Base-by-base conservation (phyloP, 306 rosid species). In the Cucumis sativus region DNA sequence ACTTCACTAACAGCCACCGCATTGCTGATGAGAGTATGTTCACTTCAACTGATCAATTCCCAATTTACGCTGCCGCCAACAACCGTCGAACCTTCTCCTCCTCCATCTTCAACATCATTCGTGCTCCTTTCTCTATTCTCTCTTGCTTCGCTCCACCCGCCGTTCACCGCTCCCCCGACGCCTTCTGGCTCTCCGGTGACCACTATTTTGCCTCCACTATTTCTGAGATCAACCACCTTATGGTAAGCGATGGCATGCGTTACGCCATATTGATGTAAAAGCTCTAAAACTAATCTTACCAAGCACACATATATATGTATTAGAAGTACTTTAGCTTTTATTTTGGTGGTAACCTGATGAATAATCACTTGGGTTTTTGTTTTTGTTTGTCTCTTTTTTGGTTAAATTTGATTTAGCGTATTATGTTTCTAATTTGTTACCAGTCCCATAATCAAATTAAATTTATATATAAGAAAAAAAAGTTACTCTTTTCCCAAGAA, bases 221-320 rank as follows among this genome's bases (percentile, higher is more conserved):
- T 6, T 90, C 98, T 39, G 97, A 95, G 49, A 88, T 91, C 80
- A 95, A 95, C 80, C 92, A 95, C 79, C 92, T 95, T 14, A 92
- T 95, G 97, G 98, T 92, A 11, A 92, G 83, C 81, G 98, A 95
- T 7, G 87, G 98, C 88, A 92, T 92, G 97, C 93, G 98, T 77
- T 95, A 92, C 84, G 98, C 98, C 75, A 92, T 95, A 81, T 89
- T 95, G 85, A 92, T 95, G 97, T 95, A 85, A 83, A 62, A 58
- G 4, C 14, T 54, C 3, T 15, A 9, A 8, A n/a, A 20, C 62
- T 16, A 21, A 57, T 10, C 10, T 11, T 57, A 4, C 15, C 14
- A 14, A 30, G 1, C 30, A 28, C 30, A 28, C 30, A 28, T 28
- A 28, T 28, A 28, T 28, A 1, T 28, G 30, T 28, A 28, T 28